Conservation (phyloP, 192 early-diverging fungal species). For the Dissophora ornata region DNA sequence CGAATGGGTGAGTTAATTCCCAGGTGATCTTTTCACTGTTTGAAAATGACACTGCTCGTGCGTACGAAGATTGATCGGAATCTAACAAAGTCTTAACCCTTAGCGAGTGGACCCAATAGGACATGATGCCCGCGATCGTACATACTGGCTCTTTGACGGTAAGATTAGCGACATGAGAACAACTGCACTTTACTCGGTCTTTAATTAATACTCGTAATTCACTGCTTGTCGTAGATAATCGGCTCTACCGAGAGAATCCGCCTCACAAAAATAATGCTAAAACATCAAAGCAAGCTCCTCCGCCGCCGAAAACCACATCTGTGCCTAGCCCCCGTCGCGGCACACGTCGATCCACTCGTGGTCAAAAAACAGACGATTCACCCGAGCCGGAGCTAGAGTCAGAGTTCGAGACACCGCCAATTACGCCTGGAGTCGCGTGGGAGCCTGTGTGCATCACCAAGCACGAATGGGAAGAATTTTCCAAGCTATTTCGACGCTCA, state of each 20-base stretch:
- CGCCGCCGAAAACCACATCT: slow-evolving; percentile 20
- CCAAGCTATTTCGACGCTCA: slow-evolving; percentile 65
- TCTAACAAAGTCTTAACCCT: too few relatives aligned
- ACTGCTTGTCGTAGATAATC: slow-evolving; percentile 70
- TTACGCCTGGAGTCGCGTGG: slow-evolving; percentile 63
- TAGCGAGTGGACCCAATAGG: slow-evolving; percentile 83
- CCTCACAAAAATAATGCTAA: slow-evolving; percentile 37
- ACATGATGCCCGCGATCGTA: slow-evolving; percentile 71
- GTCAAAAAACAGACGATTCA: slow-evolving; percentile 23
- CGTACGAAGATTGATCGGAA: too few relatives aligned
- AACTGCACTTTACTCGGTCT: not conserved
- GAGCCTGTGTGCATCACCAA: slow-evolving; percentile 64
- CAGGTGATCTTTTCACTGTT: too few relatives aligned
- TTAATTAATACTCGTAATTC: too few relatives aligned
- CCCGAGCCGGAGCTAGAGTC: slow-evolving; percentile 29
- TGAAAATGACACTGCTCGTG: too few relatives aligned
- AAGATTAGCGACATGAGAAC: not conserved
- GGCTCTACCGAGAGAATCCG: slow-evolving; percentile 73
- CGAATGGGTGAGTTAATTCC: slow-evolving; percentile 64
- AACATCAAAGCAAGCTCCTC: slow-evolving; percentile 35
- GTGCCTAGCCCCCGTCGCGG: slow-evolving; percentile 22
- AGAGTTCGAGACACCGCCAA: slow-evolving; percentile 44
- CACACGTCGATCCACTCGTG: slow-evolving; percentile 32
- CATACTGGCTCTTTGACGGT: slow-evolving; percentile 88
- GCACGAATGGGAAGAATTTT: slow-evolving; percentile 74